Evolutionary conservation across 495 filamentous ascomycete species (phyloP), one percentile per base, ranked within the genome.

Genomic region (Aspergillus haitiensis): DNA sequence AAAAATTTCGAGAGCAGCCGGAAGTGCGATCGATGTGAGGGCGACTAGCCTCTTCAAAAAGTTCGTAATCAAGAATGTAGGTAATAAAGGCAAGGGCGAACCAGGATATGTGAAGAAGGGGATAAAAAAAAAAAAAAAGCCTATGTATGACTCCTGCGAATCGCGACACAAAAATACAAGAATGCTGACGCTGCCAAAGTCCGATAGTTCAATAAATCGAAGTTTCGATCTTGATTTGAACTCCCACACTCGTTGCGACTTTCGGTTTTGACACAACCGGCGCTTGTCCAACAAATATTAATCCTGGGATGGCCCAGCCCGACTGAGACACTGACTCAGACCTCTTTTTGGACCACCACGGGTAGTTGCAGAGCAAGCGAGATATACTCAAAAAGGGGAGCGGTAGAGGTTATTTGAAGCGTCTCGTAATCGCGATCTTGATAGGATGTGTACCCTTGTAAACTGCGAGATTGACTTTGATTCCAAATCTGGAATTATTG

Each of bases 1-100:
- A 27, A 27, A 57, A 40, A 12, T 55, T 50, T 18, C 37, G 31
- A 5, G 18, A 15, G 21, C 42, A 7, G 44, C 9, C 21, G 6
- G 9, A 40, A 36, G 36, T 35, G 40, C 45, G 40, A 48, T 44
- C 42, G 48, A 48, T 40, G 37, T 34, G 50, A 40, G 15, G 33
- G 39, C 32, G 36, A 15, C 12, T 42, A 13, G 40, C 13, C 46
- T 47, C 49, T 55, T 27, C 47, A 33, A 62, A 34, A 42, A 47
- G 27, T 57, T 57, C 48, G 59, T 56, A 62, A 57, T 36, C 53
- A 56, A 40, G 59, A 62, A 62, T 62, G 59, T 21, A 47, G 44
- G 44, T 21, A 16, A 47, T 47, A 46, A 56, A 55, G 47, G 39
- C 42, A 57, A 56, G 53, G 59, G 59, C 18, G 40, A 62, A 13